Conservation (phyloP, 371 early-diverging fungal species). For the Fennellomyces sp. region DNA sequence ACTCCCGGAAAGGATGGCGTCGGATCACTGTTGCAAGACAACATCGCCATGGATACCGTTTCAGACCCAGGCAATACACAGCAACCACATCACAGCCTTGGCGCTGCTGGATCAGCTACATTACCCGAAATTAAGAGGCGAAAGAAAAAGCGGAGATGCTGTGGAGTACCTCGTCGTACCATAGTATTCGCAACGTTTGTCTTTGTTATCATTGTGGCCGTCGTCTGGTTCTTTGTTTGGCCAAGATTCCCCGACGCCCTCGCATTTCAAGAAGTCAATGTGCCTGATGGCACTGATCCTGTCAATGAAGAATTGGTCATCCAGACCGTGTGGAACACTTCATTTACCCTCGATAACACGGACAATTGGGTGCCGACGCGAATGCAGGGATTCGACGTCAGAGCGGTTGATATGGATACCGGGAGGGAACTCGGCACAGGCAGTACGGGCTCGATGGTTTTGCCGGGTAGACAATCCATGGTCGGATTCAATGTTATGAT, state of each 20-base stretch:
- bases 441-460: slow-evolving; percentile 16
- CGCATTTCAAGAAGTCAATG: slow-evolving; percentile 17
- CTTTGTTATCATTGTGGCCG: slow-evolving; percentile 24
- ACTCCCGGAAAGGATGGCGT: slow-evolving; percentile 26
- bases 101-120: slow-evolving; percentile 7
- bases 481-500: slow-evolving; percentile 8
- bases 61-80: slow-evolving; percentile 18
- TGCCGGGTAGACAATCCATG: slow-evolving; percentile 5
- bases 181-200: slow-evolving; percentile 30
- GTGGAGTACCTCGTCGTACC: slow-evolving; percentile 25
- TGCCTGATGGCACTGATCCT: not conserved
- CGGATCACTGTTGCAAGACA: slow-evolving; percentile 42
- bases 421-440: slow-evolving; percentile 19
- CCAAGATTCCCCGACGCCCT: slow-evolving; percentile 34
- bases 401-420: slow-evolving; percentile 11
- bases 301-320: not conserved
- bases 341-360: slow-evolving; percentile 20
- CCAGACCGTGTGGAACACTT: slow-evolving; percentile 20
- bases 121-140: slow-evolving; percentile 22
- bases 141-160: slow-evolving; percentile 26
- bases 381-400: slow-evolving; percentile 14
- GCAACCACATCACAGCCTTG: not conserved
- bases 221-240: slow-evolving; percentile 50
- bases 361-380: slow-evolving; percentile 32
- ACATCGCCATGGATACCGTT: slow-evolving; percentile 47